Evolutionary conservation across 345 rosid species (phyloP).

Genomic region (Sisymbrium irio): DNA sequence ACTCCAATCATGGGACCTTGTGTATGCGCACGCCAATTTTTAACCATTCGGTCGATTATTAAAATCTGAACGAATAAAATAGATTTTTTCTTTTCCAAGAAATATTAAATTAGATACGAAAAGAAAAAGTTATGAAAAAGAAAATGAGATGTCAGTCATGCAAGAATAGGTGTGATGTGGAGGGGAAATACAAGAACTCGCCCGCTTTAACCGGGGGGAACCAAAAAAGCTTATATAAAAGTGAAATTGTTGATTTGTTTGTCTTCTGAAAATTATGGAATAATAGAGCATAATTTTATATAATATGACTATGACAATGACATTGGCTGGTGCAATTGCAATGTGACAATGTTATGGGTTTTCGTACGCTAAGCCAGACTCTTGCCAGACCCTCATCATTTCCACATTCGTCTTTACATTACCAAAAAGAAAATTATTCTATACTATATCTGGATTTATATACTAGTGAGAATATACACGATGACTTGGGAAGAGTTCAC

Average conservation of each 20-base stretch:
- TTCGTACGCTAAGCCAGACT: slow-evolving; percentile 36
- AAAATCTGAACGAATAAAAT: background rate
- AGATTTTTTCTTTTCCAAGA: background rate
- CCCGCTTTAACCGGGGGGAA: slow-evolving; percentile 36
- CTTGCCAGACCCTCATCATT: slow-evolving; percentile 28
- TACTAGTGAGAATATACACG: background rate
- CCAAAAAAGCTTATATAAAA: background rate
- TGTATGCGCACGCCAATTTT: slow-evolving; percentile 22
- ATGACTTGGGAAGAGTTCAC: background rate
- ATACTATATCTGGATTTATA: background rate
- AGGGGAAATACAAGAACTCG: slow-evolving; percentile 4
- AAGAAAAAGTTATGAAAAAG: slow-evolving; percentile 5
- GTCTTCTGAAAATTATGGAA: background rate
- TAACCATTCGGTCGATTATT: background rate
- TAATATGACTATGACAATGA: slow-evolving; percentile 10
- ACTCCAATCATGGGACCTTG: slow-evolving; percentile 14
- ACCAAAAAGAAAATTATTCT: background rate
- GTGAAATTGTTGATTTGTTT: background rate
- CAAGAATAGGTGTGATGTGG: slow-evolving; percentile 27
- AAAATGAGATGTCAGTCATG: slow-evolving; percentile 39
- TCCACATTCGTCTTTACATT: slow-evolving; percentile 27
- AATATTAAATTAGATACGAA: background rate
- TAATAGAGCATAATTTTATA: background rate
- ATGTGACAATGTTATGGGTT: slow-evolving; percentile 70
- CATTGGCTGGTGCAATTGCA: slow-evolving; percentile 36